Percentiles rank a stretch among this genome's conserved stretches.
These are phyloP conservation scores for Amylostereum chailletii DNA, from an alignment of 1,284 basidiomycete genomes.

Conservation along the genomic window DNA sequence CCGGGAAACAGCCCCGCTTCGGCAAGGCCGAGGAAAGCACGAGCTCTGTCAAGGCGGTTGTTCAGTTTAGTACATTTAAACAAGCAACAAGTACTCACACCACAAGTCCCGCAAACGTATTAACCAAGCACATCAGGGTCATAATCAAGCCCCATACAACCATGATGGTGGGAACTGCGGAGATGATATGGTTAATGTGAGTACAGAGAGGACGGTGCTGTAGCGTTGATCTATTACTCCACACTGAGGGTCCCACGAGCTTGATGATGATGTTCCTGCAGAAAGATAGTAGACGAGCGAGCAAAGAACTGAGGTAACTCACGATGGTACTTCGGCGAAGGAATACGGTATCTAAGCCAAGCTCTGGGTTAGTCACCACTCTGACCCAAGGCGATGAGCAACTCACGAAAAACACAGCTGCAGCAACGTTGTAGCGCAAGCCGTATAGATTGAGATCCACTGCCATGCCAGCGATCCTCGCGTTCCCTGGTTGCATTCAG, in stretches of 20 bases:
- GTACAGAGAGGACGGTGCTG: background rate
- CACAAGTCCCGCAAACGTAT: conserved; percentile 24
- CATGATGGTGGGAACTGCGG: conserved; percentile 19
- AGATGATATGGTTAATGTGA: background rate
- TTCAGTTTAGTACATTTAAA: background rate
- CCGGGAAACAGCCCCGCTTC: conserved; percentile 48
- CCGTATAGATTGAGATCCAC: conserved; percentile 14
- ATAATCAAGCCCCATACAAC: conserved; percentile 24
- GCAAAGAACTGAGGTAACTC: background rate
- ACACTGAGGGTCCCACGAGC: conserved; percentile 10
- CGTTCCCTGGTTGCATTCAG: conserved; percentile 10
- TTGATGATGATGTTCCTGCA: conserved; percentile 14
- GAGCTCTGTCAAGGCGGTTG: conserved; percentile 25
- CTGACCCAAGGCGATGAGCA: background rate
- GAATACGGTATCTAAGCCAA: conserved; percentile 12
- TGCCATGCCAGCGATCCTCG: conserved; percentile 15
- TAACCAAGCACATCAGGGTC: conserved; percentile 29
- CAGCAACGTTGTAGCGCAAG: conserved; percentile 14
- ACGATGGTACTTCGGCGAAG: conserved; percentile 14
- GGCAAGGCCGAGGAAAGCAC: conserved; percentile 41
- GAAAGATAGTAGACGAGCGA: background rate
- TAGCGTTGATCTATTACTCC: conserved; percentile 5
- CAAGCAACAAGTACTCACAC: conserved; percentile 11
- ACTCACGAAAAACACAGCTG: conserved; percentile 12
- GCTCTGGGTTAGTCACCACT: background rate